phyloP scores from a whole-genome alignment of 768 basidiomycete genomes.

The Hygrophorus pudorinus region DNA sequence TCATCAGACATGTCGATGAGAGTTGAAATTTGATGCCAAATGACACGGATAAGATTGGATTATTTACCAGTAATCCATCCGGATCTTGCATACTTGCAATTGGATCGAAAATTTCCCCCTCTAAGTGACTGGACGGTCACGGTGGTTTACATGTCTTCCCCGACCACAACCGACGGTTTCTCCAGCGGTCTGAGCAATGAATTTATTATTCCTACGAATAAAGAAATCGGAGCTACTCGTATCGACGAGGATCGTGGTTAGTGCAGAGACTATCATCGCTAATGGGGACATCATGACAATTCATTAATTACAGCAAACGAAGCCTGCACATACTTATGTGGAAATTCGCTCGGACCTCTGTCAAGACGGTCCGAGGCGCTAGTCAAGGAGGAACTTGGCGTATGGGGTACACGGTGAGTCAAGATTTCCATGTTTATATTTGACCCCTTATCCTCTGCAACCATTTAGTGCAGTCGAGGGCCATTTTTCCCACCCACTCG shows the following conservation, averaged over 20 bases:
- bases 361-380: slow-evolving; percentile 63
- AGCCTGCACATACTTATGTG: slow-evolving; percentile 79
- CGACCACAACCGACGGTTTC: slow-evolving; percentile 13
- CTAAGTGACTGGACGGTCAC: neutral
- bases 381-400: slow-evolving; percentile 72
- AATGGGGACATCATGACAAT: neutral
- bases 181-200: slow-evolving; percentile 35
- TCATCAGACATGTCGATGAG: slow-evolving; percentile 9
- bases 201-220: slow-evolving; percentile 50
- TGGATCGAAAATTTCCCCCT: too few species aligned
- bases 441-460: slow-evolving; percentile 1
- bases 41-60: slow-evolving; percentile 1
- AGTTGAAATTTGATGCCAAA: too few species aligned
- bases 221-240: slow-evolving; percentile 32
- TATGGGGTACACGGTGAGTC: slow-evolving; percentile 68
- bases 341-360: slow-evolving; percentile 87
- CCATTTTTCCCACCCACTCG: slow-evolving; percentile 84
- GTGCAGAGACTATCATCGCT: slow-evolving; percentile 6
- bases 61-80: neutral
- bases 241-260: slow-evolving; percentile 29
- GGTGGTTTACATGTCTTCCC: neutral
- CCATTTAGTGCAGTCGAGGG: slow-evolving; percentile 67
- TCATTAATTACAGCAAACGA: slow-evolving; percentile 19
- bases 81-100: too few species aligned
- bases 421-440: neutral